These are phyloP conservation scores for Laetiporus sulphureus DNA, from an alignment of 1,284 basidiomycete species.

Conservation along the genomic window DNA sequence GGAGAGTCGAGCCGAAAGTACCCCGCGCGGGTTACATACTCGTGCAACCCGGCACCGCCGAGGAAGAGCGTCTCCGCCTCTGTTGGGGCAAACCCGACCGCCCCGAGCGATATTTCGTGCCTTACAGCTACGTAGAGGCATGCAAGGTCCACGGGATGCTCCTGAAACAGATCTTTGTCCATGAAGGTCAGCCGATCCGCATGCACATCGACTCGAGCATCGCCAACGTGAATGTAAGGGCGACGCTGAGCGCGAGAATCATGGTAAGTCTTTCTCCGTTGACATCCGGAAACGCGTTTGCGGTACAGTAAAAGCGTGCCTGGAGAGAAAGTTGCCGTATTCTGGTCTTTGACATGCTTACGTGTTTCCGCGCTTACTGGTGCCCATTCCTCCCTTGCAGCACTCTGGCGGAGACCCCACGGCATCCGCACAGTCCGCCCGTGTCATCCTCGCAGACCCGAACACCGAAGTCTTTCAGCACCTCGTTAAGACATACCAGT, in stretches of 20 bases:
- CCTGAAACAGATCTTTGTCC: slow-evolving; percentile 67
- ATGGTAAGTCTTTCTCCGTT: slow-evolving; percentile 39
- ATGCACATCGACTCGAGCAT: slow-evolving; percentile 77
- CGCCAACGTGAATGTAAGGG: slow-evolving; percentile 63
- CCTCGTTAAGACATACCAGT: slow-evolving; percentile 63
- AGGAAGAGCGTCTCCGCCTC: slow-evolving; percentile 62
- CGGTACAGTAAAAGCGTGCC: too few species aligned
- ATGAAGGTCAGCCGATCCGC: slow-evolving; percentile 51
- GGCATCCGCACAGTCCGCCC: slow-evolving; percentile 56
- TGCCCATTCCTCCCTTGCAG: slow-evolving; percentile 32
- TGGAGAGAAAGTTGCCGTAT: neutral
- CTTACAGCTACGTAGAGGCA: slow-evolving; percentile 70
- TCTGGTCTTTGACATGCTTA: neutral
- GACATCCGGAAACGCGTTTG: too few species aligned
- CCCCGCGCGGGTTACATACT: slow-evolving; percentile 69
- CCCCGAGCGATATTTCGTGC: slow-evolving; percentile 69
- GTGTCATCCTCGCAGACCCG: slow-evolving; percentile 70
- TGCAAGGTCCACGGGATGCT: slow-evolving; percentile 68
- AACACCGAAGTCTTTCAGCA: slow-evolving; percentile 65
- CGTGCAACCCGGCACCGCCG: slow-evolving; percentile 56
- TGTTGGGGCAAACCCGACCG: slow-evolving; percentile 62
- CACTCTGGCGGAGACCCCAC: slow-evolving; percentile 72
- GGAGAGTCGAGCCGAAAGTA: slow-evolving; percentile 68
- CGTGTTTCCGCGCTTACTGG: too few species aligned
- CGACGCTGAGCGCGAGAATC: slow-evolving; percentile 56